phyloP scores from a whole-genome alignment of 805 yeast genomes.

The Kuraishia ogatae region DNA sequence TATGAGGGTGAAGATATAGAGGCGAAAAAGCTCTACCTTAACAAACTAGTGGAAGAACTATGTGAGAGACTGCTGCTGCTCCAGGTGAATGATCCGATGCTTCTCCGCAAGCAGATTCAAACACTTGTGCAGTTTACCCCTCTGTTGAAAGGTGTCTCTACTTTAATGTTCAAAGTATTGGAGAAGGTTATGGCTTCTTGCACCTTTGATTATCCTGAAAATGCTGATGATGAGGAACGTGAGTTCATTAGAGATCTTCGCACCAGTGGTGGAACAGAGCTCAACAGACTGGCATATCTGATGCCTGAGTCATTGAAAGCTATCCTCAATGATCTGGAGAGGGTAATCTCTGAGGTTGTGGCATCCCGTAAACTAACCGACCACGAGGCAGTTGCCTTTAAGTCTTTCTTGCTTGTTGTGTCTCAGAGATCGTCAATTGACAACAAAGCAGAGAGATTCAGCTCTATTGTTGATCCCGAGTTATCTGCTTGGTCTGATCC shows the following conservation, averaged over 20 bases:
- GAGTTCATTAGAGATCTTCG: constrained; percentile 82
- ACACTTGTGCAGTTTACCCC: constrained; percentile 94
- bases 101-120: constrained; percentile 80
- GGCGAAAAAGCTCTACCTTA: constrained; percentile 40
- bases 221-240: constrained; percentile 60
- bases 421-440: constrained; percentile 77
- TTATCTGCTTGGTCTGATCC: constrained; percentile 89
- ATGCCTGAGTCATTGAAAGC: constrained; percentile 87
- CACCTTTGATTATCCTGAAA: constrained; percentile 70
- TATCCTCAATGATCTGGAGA: constrained; percentile 76
- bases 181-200: constrained; percentile 81
- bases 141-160: constrained; percentile 65
- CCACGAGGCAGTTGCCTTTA: constrained; percentile 91
- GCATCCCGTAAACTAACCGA: constrained; percentile 65
- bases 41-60: constrained; percentile 52
- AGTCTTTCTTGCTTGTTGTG: constrained; percentile 84
- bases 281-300: constrained; percentile 86
- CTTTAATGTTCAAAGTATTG: constrained; percentile 70
- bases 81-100: constrained; percentile 69
- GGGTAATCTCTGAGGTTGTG: constrained; percentile 65
- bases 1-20: constrained; percentile 52
- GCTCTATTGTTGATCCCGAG: constrained; percentile 89
- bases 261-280: constrained; percentile 89
- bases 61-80: constrained; percentile 71
- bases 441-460: constrained; percentile 64